A percentile compares a stretch with the other conserved stretches of the same genome.
Evolutionary conservation across 73 alveolate genomes (phyloP).

Genomic region (Tetrahymena elliotti): DNA sequence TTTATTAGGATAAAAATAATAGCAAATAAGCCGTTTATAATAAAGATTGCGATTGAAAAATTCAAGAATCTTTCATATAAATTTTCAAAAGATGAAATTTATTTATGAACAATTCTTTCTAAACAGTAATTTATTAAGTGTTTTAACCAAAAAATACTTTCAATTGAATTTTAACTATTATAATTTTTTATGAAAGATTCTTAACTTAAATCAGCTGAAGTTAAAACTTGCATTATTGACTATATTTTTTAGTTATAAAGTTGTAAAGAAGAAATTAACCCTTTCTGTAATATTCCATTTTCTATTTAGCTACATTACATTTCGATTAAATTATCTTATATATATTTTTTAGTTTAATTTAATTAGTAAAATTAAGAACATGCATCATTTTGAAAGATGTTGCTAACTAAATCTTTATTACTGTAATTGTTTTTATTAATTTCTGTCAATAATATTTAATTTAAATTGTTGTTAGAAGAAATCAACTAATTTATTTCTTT

Average conservation of each 20-base stretch:
- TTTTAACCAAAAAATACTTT: background rate
- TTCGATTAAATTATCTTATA: background rate
- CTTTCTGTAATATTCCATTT: background rate
- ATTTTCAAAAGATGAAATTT: background rate
- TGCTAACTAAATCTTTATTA: background rate
- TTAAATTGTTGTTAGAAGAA: background rate
- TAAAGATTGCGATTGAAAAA: background rate
- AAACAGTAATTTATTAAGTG: background rate
- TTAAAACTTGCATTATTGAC: background rate
- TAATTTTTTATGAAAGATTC: background rate
- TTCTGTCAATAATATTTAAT: background rate
- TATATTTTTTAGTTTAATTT: background rate
- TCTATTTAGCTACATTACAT: background rate
- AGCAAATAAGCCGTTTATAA: background rate
- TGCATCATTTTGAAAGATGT: background rate
- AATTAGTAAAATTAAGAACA: background rate
- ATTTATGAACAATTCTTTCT: background rate
- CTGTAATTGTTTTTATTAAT: background rate
- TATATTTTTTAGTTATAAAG: background rate
- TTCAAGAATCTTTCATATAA: background rate
- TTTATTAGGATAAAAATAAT: background rate
- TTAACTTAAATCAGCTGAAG: background rate
- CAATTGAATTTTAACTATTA: background rate
- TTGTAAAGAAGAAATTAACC: background rate
- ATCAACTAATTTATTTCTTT: background rate